Evolutionary conservation across 371 early-diverging fungal species (phyloP).

Genomic region (Conidiobolus incongruus): DNA sequence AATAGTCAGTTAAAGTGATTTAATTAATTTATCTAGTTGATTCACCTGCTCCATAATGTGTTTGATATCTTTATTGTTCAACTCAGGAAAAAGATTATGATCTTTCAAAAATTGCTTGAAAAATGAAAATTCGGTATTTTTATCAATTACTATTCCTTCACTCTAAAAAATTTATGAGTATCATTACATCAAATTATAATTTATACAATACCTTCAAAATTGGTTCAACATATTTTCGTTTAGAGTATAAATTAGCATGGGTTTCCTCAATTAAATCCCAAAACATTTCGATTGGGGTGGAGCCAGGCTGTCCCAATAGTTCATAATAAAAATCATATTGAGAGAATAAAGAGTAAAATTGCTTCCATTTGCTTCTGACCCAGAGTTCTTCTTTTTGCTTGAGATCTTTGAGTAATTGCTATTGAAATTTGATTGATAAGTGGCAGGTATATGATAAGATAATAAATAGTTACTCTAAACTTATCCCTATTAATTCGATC

Average conservation of each 20-base stretch:
- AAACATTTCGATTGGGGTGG: slow-evolving; percentile 72
- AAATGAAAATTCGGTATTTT: slow-evolving; percentile 23
- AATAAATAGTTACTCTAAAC: slow-evolving; percentile 17
- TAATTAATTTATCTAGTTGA: slow-evolving; percentile 5
- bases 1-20: background rate
- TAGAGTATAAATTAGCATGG: slow-evolving; percentile 44
- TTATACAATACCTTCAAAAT: slow-evolving; percentile 16
- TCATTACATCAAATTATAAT: background rate
- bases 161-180: slow-evolving; percentile 10
- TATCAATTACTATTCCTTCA: slow-evolving; percentile 18
- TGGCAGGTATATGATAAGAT: no score
- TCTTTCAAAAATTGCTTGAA: slow-evolving; percentile 12
- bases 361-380: slow-evolving; percentile 35
- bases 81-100: slow-evolving; percentile 9
- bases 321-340: slow-evolving; percentile 37
- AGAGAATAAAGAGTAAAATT: slow-evolving; percentile 48
- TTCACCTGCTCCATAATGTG: slow-evolving; percentile 22
- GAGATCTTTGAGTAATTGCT: slow-evolving; percentile 36
- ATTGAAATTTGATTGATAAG: slow-evolving; percentile 24
- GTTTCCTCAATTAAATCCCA: slow-evolving; percentile 70
- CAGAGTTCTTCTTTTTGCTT: slow-evolving; percentile 1
- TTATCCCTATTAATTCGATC: slow-evolving; percentile 48
- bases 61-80: slow-evolving; percentile 14
- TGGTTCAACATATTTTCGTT: slow-evolving; percentile 40
- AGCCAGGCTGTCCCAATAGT: slow-evolving; percentile 67